Percentiles rank a stretch among this genome's conserved stretches.
These are phyloP conservation scores for Epithele typhae DNA, from an alignment of 768 basidiomycete species.

Conservation along the genomic window DNA sequence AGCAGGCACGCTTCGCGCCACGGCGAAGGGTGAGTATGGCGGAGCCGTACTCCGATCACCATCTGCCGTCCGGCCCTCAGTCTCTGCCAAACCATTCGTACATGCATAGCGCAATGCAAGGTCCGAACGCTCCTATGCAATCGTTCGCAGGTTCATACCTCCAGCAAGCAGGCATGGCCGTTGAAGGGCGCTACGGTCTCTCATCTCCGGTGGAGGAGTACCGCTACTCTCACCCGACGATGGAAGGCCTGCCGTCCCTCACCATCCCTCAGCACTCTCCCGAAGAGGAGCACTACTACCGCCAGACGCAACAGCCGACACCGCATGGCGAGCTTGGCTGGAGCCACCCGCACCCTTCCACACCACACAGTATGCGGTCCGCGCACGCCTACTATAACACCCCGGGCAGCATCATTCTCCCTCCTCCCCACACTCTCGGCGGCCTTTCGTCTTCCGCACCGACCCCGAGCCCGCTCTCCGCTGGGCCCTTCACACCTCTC, in stretches of 20 bases:
- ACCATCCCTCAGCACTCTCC: constrained; percentile 5
- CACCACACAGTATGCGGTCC: constrained; percentile 5
- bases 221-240: not conserved
- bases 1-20: constrained; percentile 11
- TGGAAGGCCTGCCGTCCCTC: constrained; percentile 6
- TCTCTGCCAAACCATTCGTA: constrained; percentile 11
- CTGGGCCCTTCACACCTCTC: constrained; percentile 5
- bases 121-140: not conserved
- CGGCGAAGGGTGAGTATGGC: constrained; percentile 11
- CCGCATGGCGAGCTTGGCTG: not conserved
- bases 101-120: constrained; percentile 8
- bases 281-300: constrained; percentile 18
- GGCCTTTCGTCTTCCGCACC: constrained; percentile 15
- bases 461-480: constrained; percentile 12
- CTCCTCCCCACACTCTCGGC: constrained; percentile 10
- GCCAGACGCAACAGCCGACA: constrained; percentile 2
- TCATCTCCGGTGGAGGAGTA: constrained; percentile 12
- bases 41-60: constrained; percentile 16
- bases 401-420: constrained; percentile 8
- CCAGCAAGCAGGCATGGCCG: constrained; percentile 11
- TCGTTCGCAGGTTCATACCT: constrained; percentile 4
- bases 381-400: constrained; percentile 8
- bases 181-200: constrained; percentile 13
- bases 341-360: not conserved
- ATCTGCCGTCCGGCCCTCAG: constrained; percentile 6